Conservation (phyloP, 179 eudicot genomes). For the Spinacia oleracea region DNA sequence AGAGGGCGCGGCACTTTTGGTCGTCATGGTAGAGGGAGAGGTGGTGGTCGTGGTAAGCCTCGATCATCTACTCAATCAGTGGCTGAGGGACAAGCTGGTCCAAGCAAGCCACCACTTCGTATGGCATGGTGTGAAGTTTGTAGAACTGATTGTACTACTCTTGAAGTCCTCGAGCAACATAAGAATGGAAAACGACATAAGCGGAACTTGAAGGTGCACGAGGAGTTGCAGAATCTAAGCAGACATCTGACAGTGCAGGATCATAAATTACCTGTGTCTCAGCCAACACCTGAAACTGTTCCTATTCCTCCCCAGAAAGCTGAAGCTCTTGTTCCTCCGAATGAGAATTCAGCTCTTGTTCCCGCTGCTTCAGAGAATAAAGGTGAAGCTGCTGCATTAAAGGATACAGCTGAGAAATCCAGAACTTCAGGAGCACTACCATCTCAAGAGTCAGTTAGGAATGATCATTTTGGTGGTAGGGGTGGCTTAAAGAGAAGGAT, state of each 20-base stretch:
- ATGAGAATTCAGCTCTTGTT: not conserved
- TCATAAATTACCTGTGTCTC: slow-evolving; percentile 14
- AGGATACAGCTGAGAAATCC: slow-evolving; percentile 16
- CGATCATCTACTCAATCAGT: slow-evolving; percentile 28
- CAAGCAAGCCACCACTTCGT: slow-evolving; percentile 26
- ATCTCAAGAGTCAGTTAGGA: slow-evolving; percentile 22
- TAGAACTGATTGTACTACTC: slow-evolving; percentile 55
- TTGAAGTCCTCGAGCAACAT: slow-evolving; percentile 57
- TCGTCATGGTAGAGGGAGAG: slow-evolving; percentile 43
- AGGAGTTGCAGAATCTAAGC: slow-evolving; percentile 39
- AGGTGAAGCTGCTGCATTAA: slow-evolving; percentile 13
- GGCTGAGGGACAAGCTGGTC: slow-evolving; percentile 28
- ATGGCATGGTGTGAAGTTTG: slow-evolving; percentile 73
- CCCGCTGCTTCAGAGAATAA: slow-evolving; percentile 8
- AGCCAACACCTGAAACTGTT: slow-evolving; percentile 15
- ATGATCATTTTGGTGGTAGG: slow-evolving; percentile 23
- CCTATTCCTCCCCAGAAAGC: not conserved
- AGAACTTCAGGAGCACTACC: slow-evolving; percentile 23
- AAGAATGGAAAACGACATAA: slow-evolving; percentile 60
- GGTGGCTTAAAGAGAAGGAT: slow-evolving; percentile 38
- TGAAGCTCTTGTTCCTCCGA: slow-evolving; percentile 10
- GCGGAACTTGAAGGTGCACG: slow-evolving; percentile 46
- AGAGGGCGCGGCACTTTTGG: slow-evolving; percentile 38
- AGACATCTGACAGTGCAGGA: slow-evolving; percentile 24
- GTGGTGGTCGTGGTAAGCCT: slow-evolving; percentile 41